Evolutionary conservation across 129 eudicot genomes (phyloP).

Genomic region (Flaveria brownii): DNA sequence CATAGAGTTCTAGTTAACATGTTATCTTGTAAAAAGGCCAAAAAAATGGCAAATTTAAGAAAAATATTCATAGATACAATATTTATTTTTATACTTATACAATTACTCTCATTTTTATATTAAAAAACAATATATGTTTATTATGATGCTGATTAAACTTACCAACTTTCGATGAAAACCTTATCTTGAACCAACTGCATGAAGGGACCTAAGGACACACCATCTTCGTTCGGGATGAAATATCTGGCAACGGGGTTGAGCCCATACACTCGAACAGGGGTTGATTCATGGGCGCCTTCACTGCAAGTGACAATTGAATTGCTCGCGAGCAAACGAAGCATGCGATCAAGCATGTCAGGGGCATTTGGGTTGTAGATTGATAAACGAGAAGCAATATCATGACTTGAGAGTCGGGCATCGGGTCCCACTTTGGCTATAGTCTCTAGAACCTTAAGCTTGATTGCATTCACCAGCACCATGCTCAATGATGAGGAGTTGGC

Average conservation of each 20-base stretch:
- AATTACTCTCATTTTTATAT: too few relatives aligned
- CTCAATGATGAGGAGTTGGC: conserved; percentile 19
- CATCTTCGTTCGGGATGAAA: conserved; percentile 33
- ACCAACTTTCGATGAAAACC: conserved; percentile 41
- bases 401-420: conserved; percentile 30
- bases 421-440: conserved; percentile 29
- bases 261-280: conserved; percentile 24
- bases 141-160: background rate
- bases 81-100: too few relatives aligned
- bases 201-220: conserved; percentile 36
- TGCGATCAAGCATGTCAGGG: conserved; percentile 33
- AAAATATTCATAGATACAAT: background rate
- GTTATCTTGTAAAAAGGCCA: background rate
- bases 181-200: conserved; percentile 30
- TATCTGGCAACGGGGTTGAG: conserved; percentile 29
- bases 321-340: conserved; percentile 37
- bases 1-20: too few relatives aligned
- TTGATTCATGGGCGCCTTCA: background rate
- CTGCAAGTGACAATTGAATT: conserved; percentile 34
- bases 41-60: background rate
- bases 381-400: conserved; percentile 26
- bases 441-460: conserved; percentile 34
- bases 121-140: too few relatives aligned
- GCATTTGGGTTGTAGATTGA: conserved; percentile 28
- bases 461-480: conserved; percentile 16